Evolutionary conservation across 768 basidiomycete species (phyloP), one percentile per base, ranked within the genome.

Genomic region (Mycena alexandri): DNA sequence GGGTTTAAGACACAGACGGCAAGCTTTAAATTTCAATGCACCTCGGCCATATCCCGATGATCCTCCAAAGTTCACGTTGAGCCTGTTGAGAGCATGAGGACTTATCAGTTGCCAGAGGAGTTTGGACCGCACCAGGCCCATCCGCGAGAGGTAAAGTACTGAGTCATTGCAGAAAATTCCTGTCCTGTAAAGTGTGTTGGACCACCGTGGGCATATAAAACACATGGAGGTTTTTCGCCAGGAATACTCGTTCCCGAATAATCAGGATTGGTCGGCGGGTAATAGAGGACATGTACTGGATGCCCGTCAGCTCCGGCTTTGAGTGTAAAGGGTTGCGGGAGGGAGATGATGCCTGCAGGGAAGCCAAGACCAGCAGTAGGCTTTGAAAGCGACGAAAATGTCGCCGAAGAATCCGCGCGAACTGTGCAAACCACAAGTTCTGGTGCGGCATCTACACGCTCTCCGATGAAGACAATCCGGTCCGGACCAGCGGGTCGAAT

Each of bases 71-170:
- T 90, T 86, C 42, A 90, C 88, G 48, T 87, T 86, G 24, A 87
- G 63, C 81, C 86, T 83, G 64, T 54, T 41, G 61, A 61, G 0
- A 25, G 57, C 41, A 67, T 36, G n/a, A 56, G 11, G 24, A 13
- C 7, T 44, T 13, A 29, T 29, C 29, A 10, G 33, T 22, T 44
- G 41, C 7, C 10, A 13, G 17, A 48, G 36, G 1, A 22, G 29
- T 11, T n/a, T 9, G n/a, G 14, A 14, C 66, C 79, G 59, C 70
- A 91, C 92, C 90, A 93, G n/a, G 84, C 90, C 79, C 85, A 93
- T 44, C 92, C 91, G 4, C 91, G 84, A 16, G 86, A 87, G 0
- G 91, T 93, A 69, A 87, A 93, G 72, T 84, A 93, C 70, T 91
- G 84, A 42, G 80, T 85, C 34, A 71, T 75, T 87, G 87, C 88